A percentile compares a stretch with the other conserved stretches of the same genome.
Evolutionary conservation across 768 basidiomycete genomes (phyloP).

Genomic region (Auriculariales sp.): DNA sequence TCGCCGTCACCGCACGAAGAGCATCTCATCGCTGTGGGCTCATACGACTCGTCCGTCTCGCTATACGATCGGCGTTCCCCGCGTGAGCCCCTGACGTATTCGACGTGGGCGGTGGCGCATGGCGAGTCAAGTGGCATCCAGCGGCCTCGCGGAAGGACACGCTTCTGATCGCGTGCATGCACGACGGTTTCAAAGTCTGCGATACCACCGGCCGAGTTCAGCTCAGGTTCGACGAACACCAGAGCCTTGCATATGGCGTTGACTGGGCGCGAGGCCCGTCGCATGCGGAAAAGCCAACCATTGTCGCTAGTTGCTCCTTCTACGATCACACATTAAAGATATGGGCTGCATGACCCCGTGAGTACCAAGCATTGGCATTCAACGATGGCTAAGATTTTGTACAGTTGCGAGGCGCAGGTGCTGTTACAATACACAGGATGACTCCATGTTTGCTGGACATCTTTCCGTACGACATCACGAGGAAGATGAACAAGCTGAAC

Average conservation of each 20-base stretch:
- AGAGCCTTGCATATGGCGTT: constrained; percentile 78
- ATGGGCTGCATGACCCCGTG: constrained; percentile 49
- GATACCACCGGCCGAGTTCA: constrained; percentile 33
- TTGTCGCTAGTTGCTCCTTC: constrained; percentile 86
- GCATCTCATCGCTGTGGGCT: constrained; percentile 80
- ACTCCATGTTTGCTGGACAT: too few species aligned
- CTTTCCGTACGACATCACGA: too few species aligned
- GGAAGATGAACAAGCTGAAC: too few species aligned
- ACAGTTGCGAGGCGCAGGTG: too few species aligned
- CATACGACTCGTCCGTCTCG: constrained; percentile 71
- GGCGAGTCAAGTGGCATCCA: constrained; percentile 96
- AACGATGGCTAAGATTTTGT: too few species aligned
- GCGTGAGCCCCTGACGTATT: constrained; percentile 37
- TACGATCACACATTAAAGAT: constrained; percentile 78
- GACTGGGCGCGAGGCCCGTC: constrained; percentile 66
- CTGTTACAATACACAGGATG: too few species aligned
- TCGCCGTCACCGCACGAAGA: constrained; percentile 71
- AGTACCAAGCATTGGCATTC: too few species aligned
- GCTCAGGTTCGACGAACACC: constrained; percentile 53
- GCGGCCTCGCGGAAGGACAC: constrained; percentile 46
- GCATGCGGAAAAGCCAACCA: constrained; percentile 17
- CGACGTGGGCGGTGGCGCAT: constrained; percentile 80
- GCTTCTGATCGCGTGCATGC: constrained; percentile 93
- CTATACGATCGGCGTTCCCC: constrained; percentile 74
- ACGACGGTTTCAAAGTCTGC: constrained; percentile 86